phyloP scores from a whole-genome alignment of 768 basidiomycete genomes.

The Xerocomellus intermedius region DNA sequence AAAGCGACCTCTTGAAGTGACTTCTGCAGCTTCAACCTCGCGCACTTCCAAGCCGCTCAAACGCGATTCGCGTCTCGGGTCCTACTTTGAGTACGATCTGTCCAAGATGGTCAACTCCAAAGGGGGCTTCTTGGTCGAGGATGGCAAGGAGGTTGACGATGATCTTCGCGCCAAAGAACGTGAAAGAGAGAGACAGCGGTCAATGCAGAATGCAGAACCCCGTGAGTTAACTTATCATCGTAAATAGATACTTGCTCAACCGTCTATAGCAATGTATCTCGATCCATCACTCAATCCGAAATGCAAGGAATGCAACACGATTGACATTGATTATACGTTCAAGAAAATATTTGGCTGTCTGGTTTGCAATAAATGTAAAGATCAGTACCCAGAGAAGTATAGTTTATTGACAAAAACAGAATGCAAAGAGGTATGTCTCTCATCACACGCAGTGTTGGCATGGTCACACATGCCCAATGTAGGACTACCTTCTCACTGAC shows the following conservation, averaged over 20 bases:
- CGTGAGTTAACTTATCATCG: constrained; percentile 38
- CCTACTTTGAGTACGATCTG: constrained; percentile 96
- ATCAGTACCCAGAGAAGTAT: constrained; percentile 88
- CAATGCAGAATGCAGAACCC: constrained; percentile 71
- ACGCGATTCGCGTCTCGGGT: constrained; percentile 78
- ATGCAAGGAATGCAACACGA: constrained; percentile 82
- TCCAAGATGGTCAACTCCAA: constrained; percentile 97
- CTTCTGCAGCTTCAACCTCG: constrained; percentile 56
- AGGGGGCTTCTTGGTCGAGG: constrained; percentile 92
- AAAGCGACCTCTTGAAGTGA: constrained; percentile 67
- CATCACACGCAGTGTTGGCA: neutral
- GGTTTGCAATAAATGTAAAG: constrained; percentile 90
- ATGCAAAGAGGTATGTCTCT: constrained; percentile 77
- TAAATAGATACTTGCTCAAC: neutral
- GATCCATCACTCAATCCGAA: constrained; percentile 76
- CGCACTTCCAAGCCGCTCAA: constrained; percentile 60
- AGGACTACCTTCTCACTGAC: constrained; percentile 96
- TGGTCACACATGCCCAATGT: constrained; percentile 5
- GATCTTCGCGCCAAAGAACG: constrained; percentile 74
- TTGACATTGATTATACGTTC: constrained; percentile 84
- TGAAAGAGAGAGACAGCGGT: constrained; percentile 75
- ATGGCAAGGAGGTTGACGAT: constrained; percentile 78
- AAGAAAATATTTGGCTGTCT: constrained; percentile 79
- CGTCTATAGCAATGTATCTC: constrained; percentile 65
- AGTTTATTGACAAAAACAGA: constrained; percentile 97